phyloP scores from a whole-genome alignment of 768 basidiomycete species.

The Leccinum boreale region DNA sequence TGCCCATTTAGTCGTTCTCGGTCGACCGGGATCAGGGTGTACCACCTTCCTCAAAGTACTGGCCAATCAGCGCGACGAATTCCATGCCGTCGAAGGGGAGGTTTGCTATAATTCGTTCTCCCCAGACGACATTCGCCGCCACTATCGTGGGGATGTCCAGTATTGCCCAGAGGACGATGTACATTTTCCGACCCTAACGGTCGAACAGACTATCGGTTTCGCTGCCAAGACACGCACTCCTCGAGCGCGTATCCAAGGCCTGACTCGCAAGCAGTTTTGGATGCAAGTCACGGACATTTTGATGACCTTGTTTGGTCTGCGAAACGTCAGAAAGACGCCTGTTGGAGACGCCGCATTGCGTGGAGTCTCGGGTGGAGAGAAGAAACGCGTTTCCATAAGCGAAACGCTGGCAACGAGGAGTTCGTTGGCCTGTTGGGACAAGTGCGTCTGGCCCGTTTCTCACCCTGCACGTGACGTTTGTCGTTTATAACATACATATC shows the following conservation, averaged over 20 bases:
- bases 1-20: conserved; percentile 63
- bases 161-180: conserved; percentile 85
- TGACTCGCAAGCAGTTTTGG: conserved; percentile 35
- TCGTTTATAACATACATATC: conserved; percentile 29
- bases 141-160: conserved; percentile 75
- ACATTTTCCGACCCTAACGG: conserved; percentile 82
- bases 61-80: conserved; percentile 72
- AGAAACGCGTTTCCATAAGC: conserved; percentile 78
- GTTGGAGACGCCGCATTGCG: conserved; percentile 79
- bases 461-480: conserved; percentile 36
- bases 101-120: conserved; percentile 76
- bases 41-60: conserved; percentile 80
- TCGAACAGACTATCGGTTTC: conserved; percentile 70
- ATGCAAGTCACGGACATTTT: conserved; percentile 41
- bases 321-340: conserved; percentile 66
- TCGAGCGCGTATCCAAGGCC: conserved; percentile 41
- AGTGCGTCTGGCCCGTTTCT: conserved; percentile 35
- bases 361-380: conserved; percentile 74
- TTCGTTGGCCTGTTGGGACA: conserved; percentile 78
- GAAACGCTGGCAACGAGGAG: conserved; percentile 72
- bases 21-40: conserved; percentile 83
- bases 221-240: conserved; percentile 70
- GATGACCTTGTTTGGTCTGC: conserved; percentile 72
- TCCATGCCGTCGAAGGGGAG: conserved; percentile 62
- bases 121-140: conserved; percentile 56